phyloP scores from a whole-genome alignment of 495 filamentous ascomycete species.

The Hypoxylon rickii region DNA sequence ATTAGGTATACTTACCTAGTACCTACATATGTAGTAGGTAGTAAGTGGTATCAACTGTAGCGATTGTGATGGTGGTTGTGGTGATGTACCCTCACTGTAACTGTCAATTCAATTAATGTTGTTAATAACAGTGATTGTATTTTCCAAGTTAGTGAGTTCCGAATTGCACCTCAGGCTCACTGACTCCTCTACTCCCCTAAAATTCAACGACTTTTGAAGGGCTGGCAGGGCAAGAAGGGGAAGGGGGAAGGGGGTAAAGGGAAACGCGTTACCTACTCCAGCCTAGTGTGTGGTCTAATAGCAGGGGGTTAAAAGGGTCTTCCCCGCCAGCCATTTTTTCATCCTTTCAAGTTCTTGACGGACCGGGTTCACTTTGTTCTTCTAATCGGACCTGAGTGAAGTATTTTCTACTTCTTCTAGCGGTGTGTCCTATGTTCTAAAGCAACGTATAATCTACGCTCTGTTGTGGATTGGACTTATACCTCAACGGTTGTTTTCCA shows the following conservation, averaged over 20 bases:
- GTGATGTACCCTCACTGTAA: too few species aligned
- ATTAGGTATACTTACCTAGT: too few species aligned
- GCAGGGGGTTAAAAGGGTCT: constrained; percentile 20
- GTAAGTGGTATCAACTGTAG: too few species aligned
- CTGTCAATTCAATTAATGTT: not conserved
- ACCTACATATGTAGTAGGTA: constrained; percentile 15
- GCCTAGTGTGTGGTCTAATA: constrained; percentile 16
- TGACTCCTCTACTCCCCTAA: too few species aligned
- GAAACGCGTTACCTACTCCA: constrained; percentile 28
- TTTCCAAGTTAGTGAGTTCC: too few species aligned
- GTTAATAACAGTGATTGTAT: not conserved
- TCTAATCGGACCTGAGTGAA: constrained; percentile 9
- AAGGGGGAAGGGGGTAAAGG: constrained; percentile 37
- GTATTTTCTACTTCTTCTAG: constrained; percentile 14
- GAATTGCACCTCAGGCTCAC: too few species aligned
- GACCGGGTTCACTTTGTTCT: constrained; percentile 21
- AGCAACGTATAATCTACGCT: constrained; percentile 5
- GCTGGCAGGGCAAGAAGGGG: not conserved
- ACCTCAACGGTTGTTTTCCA: too few species aligned
- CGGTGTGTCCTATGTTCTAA: constrained; percentile 4
- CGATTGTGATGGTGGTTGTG: too few species aligned
- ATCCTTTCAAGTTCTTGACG: constrained; percentile 3
- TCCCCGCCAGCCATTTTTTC: constrained; percentile 23
- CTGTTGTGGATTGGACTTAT: too few species aligned
- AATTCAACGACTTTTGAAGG: constrained; percentile 25